Evolutionary conservation across 140 eudicot genomes (phyloP).

Genomic region (Oenanthe javanica): DNA sequence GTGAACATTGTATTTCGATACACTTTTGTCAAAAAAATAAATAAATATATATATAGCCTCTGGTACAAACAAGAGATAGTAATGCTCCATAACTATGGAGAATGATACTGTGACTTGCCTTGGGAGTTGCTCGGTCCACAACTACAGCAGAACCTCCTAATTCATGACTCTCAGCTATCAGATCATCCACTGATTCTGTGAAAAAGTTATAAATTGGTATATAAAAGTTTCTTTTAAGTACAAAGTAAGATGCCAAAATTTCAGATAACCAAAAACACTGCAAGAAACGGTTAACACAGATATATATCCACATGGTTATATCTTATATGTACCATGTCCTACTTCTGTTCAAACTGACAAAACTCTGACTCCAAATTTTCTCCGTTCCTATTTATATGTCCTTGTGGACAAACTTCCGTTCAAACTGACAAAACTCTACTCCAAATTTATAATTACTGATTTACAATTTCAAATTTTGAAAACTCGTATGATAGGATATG

Average conservation of each 20-base stretch:
- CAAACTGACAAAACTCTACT: not conserved
- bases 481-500: not conserved
- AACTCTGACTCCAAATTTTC: no score
- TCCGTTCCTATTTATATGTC: not conserved
- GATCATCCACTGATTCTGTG: conserved; percentile 95
- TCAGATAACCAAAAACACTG: not conserved
- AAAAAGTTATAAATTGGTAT: not conserved
- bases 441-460: not conserved
- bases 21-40: no score
- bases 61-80: conserved; percentile 6
- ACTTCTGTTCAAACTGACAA: not conserved
- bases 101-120: conserved; percentile 35
- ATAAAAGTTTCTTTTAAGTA: not conserved
- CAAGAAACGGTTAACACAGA: not conserved
- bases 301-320: not conserved
- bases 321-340: not conserved
- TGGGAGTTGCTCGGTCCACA: conserved; percentile 97
- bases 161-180: conserved; percentile 89
- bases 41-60: no score
- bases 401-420: no score
- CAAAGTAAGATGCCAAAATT: not conserved
- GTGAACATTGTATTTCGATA: no score
- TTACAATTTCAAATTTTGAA: not conserved
- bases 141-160: conserved; percentile 86
- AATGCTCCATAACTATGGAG: not conserved